Base-by-base conservation (phyloP, 2,329 filamentous ascomycete species). In the Fusarium mexicanum region DNA sequence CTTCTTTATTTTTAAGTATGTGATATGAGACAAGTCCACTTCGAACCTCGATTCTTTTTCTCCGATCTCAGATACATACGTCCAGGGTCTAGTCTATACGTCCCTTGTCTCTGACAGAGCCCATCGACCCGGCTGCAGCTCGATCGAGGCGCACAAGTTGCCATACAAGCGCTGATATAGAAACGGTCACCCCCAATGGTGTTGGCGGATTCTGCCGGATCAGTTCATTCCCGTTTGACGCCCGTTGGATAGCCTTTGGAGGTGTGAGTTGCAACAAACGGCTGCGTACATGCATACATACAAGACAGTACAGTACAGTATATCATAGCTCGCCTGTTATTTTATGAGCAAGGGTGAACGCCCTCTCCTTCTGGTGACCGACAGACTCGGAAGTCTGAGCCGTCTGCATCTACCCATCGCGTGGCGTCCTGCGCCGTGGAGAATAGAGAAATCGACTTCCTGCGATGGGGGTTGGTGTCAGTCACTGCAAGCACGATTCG, bases 41-140 rank as follows among this genome's bases (percentile, higher is more conserved):
- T 41, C 47, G 29, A 44, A 16, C 22, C 33, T 33, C 67, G 60
- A 71, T 70, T 70, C 53, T 26, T 66, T 70, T 66, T 71, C 67
- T 70, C 67, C 67, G 67, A 71, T 46, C 41, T 53, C 31, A 68
- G 64, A 48, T 66, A 44, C 17, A 43, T 60, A 44, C 17, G 16
- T 17, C 31, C 20, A 38, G 31, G 51, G 41, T 60, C 46, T 59
- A 35, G 35, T 17, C 16, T 18, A 29, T 24, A 20, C 50, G 26
- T 51, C 43, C 48, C 66, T 48, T 63, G 48, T 68, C 55, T 40
- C 48, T 62, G 8, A 14, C 4, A 68, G 38, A 24, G 20, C 33
- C 53, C 50, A 68, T 63, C 64, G 37, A 16, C 47, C 41, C 46
- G 20, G 48, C 66, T 59, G 41, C 47, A 60, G 51, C 31, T 59